These are phyloP conservation scores for Cornus suecica DNA, from an alignment of 148 eudicot species.

Conservation along the genomic window DNA sequence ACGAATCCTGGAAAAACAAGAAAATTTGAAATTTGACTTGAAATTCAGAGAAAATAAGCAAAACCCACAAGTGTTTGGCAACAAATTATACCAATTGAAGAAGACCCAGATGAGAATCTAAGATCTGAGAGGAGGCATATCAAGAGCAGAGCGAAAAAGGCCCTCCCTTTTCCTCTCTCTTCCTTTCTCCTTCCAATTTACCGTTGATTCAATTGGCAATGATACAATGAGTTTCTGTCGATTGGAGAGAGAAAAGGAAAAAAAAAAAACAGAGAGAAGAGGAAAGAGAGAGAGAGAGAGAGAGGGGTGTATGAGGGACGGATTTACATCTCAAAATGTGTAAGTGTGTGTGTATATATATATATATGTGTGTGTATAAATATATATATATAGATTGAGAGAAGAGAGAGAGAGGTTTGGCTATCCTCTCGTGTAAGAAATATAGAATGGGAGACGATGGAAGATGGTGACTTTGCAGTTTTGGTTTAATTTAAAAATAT, in stretches of 20 bases:
- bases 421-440: conserved; percentile 59
- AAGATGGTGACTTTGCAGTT: conserved; percentile 53
- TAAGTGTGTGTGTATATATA: conserved; percentile 27
- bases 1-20: conserved; percentile 17
- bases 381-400: conserved; percentile 26
- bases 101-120: conserved; percentile 28
- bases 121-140: conserved; percentile 76
- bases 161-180: conserved; percentile 49
- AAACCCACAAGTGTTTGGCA: conserved; percentile 9
- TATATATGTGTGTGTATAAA: conserved; percentile 18
- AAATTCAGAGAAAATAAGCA: conserved; percentile 15
- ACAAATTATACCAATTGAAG: conserved; percentile 20
- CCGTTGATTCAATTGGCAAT: conserved; percentile 9
- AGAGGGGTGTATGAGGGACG: conserved; percentile 25
- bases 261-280: conserved; percentile 7
- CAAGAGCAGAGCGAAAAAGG: conserved; percentile 49
- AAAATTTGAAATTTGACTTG: conserved; percentile 11
- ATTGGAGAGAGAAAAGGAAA: conserved; percentile 15
- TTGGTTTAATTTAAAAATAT: conserved; percentile 2
- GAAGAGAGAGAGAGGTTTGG: conserved; percentile 33
- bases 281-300: conserved; percentile 25
- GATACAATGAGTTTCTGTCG: conserved; percentile 3
- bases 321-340: conserved; percentile 31
- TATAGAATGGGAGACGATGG: conserved; percentile 48
- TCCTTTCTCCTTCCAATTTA: conserved; percentile 14